These are phyloP conservation scores for Claviceps citrina DNA, from an alignment of 2,329 filamentous ascomycete genomes.

Conservation along the genomic window DNA sequence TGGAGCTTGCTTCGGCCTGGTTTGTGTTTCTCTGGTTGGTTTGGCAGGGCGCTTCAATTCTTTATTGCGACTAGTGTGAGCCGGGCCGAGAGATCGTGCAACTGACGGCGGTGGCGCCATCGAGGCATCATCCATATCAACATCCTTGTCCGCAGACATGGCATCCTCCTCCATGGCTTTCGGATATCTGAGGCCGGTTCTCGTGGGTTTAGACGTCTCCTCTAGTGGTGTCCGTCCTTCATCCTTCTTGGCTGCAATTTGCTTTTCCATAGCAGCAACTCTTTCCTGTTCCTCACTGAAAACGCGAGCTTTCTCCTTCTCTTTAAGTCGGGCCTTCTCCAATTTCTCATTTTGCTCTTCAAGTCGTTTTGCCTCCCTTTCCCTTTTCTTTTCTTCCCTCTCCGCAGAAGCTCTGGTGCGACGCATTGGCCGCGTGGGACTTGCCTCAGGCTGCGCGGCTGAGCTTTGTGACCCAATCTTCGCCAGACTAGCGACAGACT, in stretches of 20 bases:
- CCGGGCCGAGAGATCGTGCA: constrained; percentile 33
- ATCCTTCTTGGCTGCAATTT: constrained; percentile 37
- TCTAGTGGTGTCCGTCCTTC: constrained; percentile 27
- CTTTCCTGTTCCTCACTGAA: constrained; percentile 44
- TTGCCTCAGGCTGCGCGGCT: constrained; percentile 15
- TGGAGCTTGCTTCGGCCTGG: constrained; percentile 48
- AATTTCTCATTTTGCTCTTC: constrained; percentile 47
- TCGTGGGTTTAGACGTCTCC: constrained; percentile 28
- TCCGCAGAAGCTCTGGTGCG: constrained; percentile 44
- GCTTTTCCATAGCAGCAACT: constrained; percentile 36
- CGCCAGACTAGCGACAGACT: constrained; percentile 24
- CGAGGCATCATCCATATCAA: constrained; percentile 42
- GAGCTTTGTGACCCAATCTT: constrained; percentile 10
- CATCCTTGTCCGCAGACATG: constrained; percentile 24
- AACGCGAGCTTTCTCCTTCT: constrained; percentile 49
- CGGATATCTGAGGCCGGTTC: constrained; percentile 37
- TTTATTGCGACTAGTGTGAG: constrained; percentile 32
- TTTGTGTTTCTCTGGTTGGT: constrained; percentile 41
- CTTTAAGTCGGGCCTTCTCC: constrained; percentile 53
- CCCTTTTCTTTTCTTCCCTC: constrained; percentile 48
- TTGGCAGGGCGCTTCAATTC: constrained; percentile 45
- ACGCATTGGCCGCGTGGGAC: constrained; percentile 28
- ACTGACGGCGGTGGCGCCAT: constrained; percentile 45
- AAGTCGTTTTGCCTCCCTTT: constrained; percentile 47
- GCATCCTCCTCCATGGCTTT: constrained; percentile 21